Percentiles rank a stretch among this genome's conserved stretches.
These are phyloP conservation scores for Ormosia semicastrata DNA, from an alignment of 306 rosid species.

Conservation along the genomic window DNA sequence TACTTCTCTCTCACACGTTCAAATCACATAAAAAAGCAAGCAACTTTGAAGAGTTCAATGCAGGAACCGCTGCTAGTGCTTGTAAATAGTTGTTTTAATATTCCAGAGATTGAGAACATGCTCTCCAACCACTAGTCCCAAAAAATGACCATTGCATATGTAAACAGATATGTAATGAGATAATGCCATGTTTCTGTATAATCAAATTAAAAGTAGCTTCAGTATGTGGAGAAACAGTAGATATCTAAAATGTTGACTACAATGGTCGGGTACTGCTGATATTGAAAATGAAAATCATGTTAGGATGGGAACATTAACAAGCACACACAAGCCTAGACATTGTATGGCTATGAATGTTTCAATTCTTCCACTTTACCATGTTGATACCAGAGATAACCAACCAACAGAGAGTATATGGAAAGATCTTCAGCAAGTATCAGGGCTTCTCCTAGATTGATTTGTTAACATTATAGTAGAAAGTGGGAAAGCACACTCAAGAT, in stretches of 20 bases:
- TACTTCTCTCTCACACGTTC: conserved; percentile 6
- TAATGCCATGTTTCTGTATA: neutral
- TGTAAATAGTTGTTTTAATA: conserved; percentile 11
- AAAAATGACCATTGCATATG: conserved; percentile 16
- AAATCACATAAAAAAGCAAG: conserved; percentile 24
- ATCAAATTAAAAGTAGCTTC: conserved; percentile 10
- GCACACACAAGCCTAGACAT: no score
- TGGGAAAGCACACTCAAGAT: neutral
- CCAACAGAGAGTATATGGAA: no score
- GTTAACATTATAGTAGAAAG: neutral
- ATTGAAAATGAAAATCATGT: neutral
- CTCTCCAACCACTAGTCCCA: conserved; percentile 13
- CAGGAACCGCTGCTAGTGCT: conserved; percentile 22
- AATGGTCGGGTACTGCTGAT: neutral
- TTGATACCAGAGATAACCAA: neutral
- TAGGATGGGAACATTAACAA: neutral
- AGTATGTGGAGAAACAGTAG: conserved; percentile 20
- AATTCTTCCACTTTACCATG: neutral
- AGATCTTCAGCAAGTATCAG: neutral
- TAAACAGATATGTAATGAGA: conserved; percentile 1
- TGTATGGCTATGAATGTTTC: no score
- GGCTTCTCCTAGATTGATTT: neutral
- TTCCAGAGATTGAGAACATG: conserved; percentile 15
- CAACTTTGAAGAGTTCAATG: conserved; percentile 28
- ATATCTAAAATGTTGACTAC: neutral